Evolutionary conservation across 1,284 basidiomycete genomes (phyloP), one percentile per base, ranked within the genome.

Genomic region (Stygiomarasmius scandens): DNA sequence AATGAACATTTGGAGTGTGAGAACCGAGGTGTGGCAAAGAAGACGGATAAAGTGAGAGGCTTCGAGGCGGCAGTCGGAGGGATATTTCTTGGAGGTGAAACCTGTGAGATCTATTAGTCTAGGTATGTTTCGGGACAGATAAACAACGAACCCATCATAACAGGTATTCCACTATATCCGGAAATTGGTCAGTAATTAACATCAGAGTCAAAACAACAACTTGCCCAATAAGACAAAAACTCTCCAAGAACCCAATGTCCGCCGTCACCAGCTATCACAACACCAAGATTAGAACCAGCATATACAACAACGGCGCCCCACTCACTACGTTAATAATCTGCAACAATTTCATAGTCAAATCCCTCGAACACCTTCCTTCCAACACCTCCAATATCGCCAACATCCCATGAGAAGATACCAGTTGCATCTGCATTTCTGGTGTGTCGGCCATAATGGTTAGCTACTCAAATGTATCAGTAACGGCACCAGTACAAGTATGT

Each of bases 1-100:
- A 64, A 98, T 96, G 74, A 98, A 97, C 95, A 97, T 98, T 70
- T 98, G 95, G 46, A 98, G 75, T 12, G 96, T 98, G 60, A 98
- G 75, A 3, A 95, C 89, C 4, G 95, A 97, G 0, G 94, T 92
- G 61, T 96, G 94, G 65, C 94, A 96, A 47, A 98, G 84, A 25
- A 96, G 77, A 48, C 92, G 90, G 56, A 99, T 92, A 72, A 98
- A 98, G 65, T 93, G 89, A 1, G 96, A 97, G 0, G 96, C 96
- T 71, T 98, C 93, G n/a, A 93, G 75, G 45, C 96, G 87, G 64
- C 95, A 96, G 67, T 98, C 95, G 16, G 93, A 87, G 1, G 95
- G 89, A 70, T 94, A 95, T 67, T 92, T 93, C 77, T 97, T 98
- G 9, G 93, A 95, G 0, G 96, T 96, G 69, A 96, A 98, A 41